phyloP scores from a whole-genome alignment of 2,329 filamentous ascomycete genomes.

The Huntiella savannae region DNA sequence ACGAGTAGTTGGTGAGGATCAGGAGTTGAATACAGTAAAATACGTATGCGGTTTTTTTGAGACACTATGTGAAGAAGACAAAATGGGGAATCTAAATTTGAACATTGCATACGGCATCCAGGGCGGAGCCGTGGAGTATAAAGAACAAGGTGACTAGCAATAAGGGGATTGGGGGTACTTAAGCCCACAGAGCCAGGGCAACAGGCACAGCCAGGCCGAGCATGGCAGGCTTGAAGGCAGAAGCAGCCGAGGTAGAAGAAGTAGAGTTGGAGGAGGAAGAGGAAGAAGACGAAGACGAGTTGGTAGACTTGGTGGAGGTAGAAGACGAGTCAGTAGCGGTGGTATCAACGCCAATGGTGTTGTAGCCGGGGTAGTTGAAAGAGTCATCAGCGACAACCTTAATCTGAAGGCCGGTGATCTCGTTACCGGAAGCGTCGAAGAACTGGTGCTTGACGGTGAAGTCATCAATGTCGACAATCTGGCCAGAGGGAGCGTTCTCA shows the following conservation, averaged over 20 bases:
- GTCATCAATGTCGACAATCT: slow-evolving; percentile 48
- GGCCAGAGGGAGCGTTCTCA: slow-evolving; percentile 39
- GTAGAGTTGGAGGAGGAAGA: slow-evolving; percentile 2
- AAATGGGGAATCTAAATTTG: background rate
- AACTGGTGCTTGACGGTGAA: slow-evolving; percentile 35
- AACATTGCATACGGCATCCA: too few relatives aligned
- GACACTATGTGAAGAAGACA: background rate
- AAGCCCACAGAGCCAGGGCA: slow-evolving; percentile 9
- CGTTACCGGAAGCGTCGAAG: slow-evolving; percentile 22
- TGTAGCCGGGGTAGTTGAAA: slow-evolving; percentile 28
- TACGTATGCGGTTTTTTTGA: background rate
- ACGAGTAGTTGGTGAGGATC: background rate
- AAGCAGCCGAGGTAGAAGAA: slow-evolving; percentile 7
- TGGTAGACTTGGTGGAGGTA: slow-evolving; percentile 3
- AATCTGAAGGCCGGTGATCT: slow-evolving; percentile 28
- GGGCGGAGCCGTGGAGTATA: too few relatives aligned
- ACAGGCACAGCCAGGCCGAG: slow-evolving; percentile 11
- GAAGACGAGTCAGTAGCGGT: slow-evolving; percentile 6
- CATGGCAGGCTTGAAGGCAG: slow-evolving; percentile 11
- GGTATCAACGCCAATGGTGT: slow-evolving; percentile 16
- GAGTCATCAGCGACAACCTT: slow-evolving; percentile 25
- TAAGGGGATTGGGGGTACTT: background rate
- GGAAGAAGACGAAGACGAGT: slow-evolving; percentile 1
- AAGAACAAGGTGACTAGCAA: too few relatives aligned
- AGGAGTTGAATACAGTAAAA: background rate